phyloP scores from a whole-genome alignment of 1,284 basidiomycete genomes.

The Sporisorium exsertum region DNA sequence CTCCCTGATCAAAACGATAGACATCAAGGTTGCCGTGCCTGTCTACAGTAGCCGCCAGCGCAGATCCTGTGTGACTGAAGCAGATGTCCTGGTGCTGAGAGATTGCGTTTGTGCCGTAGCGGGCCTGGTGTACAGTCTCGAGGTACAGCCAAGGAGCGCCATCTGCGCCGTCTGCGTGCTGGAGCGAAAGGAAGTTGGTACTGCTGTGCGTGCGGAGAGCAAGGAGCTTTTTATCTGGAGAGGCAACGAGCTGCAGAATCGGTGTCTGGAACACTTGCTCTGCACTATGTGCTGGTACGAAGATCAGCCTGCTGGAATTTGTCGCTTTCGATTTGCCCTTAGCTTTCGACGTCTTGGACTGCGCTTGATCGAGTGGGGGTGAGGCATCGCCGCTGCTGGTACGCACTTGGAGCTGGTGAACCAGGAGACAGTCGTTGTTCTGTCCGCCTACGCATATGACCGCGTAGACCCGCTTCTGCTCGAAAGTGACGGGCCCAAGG shows the following conservation, averaged over 20 bases:
- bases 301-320: conserved; percentile 7
- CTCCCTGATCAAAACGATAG: neutral
- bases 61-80: conserved; percentile 9
- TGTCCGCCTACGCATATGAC: conserved; percentile 26
- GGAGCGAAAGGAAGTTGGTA: conserved; percentile 25
- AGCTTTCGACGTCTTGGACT: neutral
- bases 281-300: conserved; percentile 17
- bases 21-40: conserved; percentile 23
- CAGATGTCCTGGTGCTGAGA: conserved; percentile 32
- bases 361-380: neutral
- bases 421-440: conserved; percentile 29
- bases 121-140: conserved; percentile 7
- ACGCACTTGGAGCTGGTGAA: conserved; percentile 30
- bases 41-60: conserved; percentile 19
- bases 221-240: conserved; percentile 5
- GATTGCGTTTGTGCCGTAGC: conserved; percentile 8
- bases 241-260: conserved; percentile 29
- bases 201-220: conserved; percentile 23
- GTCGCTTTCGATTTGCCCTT: conserved; percentile 21
- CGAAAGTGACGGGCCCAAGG: conserved; percentile 23
- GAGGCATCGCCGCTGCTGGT: neutral
- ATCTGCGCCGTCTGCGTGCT: neutral
- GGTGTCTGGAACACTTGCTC: conserved; percentile 23
- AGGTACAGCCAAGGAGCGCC: neutral
- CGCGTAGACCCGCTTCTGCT: conserved; percentile 6